These are phyloP conservation scores for Leccinum fallax DNA, from an alignment of 1,284 basidiomycete genomes.

Conservation along the genomic window DNA sequence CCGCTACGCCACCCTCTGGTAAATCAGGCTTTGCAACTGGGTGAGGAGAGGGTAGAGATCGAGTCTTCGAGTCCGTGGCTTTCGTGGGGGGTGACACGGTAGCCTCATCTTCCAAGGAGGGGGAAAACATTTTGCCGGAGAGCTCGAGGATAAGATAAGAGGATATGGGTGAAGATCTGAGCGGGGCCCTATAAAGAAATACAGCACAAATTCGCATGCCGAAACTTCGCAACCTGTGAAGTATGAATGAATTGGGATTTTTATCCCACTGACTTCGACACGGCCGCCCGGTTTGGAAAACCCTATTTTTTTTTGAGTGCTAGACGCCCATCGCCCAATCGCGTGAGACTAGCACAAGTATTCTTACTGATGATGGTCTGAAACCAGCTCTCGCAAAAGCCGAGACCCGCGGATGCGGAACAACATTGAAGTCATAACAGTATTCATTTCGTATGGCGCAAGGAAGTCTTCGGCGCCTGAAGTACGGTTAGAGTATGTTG, in stretches of 20 bases:
- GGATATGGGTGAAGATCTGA: not conserved
- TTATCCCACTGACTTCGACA: not conserved
- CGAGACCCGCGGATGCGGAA: not conserved
- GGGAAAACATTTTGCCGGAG: not conserved
- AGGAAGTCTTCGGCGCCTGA: not conserved
- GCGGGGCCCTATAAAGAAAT: not conserved
- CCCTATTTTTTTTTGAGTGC: not conserved
- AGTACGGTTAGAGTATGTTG: not conserved
- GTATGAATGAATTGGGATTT: not conserved
- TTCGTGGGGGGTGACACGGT: not conserved
- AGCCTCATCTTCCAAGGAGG: not conserved
- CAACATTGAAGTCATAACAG: not conserved
- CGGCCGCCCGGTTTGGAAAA: not conserved
- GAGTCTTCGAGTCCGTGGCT: not conserved
- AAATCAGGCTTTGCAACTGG: not conserved
- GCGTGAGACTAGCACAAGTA: not conserved
- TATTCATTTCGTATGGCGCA: not conserved
- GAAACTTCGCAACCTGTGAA: not conserved
- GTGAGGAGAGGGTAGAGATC: not conserved
- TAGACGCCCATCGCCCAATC: not conserved
- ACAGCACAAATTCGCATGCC: not conserved
- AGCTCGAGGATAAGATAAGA: not conserved
- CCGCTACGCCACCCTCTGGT: constrained; percentile 30
- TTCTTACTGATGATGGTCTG: not conserved
- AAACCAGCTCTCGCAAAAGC: not conserved